Evolutionary conservation across 306 rosid genomes (phyloP), one percentile per base, ranked within the genome.

Genomic region (Fragaria vesca): DNA sequence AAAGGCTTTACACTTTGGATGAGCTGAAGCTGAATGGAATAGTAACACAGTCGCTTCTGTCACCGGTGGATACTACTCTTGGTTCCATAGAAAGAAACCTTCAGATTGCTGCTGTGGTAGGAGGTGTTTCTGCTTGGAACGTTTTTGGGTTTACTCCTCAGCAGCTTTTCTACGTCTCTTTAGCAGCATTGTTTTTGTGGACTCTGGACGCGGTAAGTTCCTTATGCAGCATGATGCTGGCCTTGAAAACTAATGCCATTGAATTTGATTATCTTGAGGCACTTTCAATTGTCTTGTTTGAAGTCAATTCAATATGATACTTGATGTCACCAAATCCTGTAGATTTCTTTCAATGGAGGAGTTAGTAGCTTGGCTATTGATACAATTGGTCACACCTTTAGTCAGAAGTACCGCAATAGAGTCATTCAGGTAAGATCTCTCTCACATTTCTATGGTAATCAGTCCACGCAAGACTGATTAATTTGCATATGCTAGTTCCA

Each of bases 11-110:
- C 86, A 83, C 93, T 51, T 89, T 95, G 89, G 97, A 92, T 71
- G 98, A 95, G 84, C 85, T 95, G 83, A 95, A 85, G 93, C 85
- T 92, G 66, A 95, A 95, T 81, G 96, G 97, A 73, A 95, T 95
- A 20, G 93, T 89, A 62, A 20, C 98, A 3, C 28, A 75, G 3
- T 88, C 98, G 68, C 97, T 95, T 85, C 79, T 95, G 8, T 92
- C 97, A 17, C 97, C 97, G 0, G 92, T 79, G 40, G 98, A 95
- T 77, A 26, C 89, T 32, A 95, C 97, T 74, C 97, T 95, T 72
- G 97, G 97, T 79, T 85, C 97, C 18, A 88, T 92, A 15, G 88
- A 95, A 77, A 87, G 97, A 72, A 91, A 87, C 76, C 84, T 92
- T 50, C 95, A 92, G 87, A 82, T 91, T 80, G 87, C 87, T 76